Percentiles rank a stretch among this genome's conserved stretches.
Evolutionary conservation across 2,329 filamentous ascomycete species (phyloP).

Genomic region (Exophiala phaeomuriformis): DNA sequence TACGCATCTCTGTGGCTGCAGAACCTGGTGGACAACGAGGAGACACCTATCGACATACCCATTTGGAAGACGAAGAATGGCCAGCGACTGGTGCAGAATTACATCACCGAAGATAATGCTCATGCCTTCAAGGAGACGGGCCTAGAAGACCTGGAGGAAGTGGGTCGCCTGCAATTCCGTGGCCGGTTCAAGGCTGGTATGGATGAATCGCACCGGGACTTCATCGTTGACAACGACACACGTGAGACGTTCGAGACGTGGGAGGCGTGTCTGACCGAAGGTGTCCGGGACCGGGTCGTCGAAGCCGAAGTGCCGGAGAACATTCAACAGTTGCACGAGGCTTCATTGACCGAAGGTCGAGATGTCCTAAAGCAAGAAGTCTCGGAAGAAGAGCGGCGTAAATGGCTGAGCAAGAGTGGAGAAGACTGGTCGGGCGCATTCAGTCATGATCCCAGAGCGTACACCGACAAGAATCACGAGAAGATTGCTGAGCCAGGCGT

Average conservation of each 20-base stretch:
- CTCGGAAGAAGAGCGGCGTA: slow-evolving; percentile 60
- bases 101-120: slow-evolving; percentile 74
- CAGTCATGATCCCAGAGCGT: slow-evolving; percentile 63
- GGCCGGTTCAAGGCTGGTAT: slow-evolving; percentile 84
- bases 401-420: slow-evolving; percentile 72
- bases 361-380: slow-evolving; percentile 69
- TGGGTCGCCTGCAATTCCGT: slow-evolving; percentile 73
- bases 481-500: slow-evolving; percentile 52
- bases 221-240: slow-evolving; percentile 78
- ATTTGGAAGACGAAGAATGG: slow-evolving; percentile 78
- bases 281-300: slow-evolving; percentile 66
- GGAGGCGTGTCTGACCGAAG: slow-evolving; percentile 85
- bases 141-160: slow-evolving; percentile 65
- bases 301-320: slow-evolving; percentile 63
- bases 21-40: slow-evolving; percentile 73
- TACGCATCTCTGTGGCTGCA: slow-evolving; percentile 82
- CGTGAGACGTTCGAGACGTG: slow-evolving; percentile 91
- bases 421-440: slow-evolving; percentile 85
- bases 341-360: slow-evolving; percentile 69
- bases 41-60: slow-evolving; percentile 72
- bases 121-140: slow-evolving; percentile 56
- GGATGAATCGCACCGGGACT: slow-evolving; percentile 74
- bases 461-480: slow-evolving; percentile 46
- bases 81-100: slow-evolving; percentile 77
- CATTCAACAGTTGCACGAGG: slow-evolving; percentile 70